Base-by-base conservation (phyloP, 495 filamentous ascomycete species). In the Margaritispora aquatica region DNA sequence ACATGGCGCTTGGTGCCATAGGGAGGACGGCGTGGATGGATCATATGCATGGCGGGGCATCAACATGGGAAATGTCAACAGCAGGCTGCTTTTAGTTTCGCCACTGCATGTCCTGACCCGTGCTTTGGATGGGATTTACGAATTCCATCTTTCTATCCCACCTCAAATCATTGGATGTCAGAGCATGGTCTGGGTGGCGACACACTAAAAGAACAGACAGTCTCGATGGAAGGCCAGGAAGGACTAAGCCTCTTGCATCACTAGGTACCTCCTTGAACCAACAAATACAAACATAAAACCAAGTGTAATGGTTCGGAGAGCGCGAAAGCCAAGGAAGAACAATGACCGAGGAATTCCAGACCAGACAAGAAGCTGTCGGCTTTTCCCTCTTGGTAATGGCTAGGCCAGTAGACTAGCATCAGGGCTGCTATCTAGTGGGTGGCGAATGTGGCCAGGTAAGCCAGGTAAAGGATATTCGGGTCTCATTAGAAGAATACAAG, bases 111-210 rank as follows among this genome's bases (percentile, higher is more conserved):
- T 9, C 19, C 19, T 44, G 15, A n/a, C 7, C 17, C 38, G 38
- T 44, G 7, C 38, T 44, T 44, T 8, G 19, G 38, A 52, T 52
- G 48, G 57, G 57, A 52, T 41, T 50, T 59, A 4, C 20, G 49
- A 59, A 59, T 52, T 53, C 57, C 27, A 59, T 58, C 52, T 22
- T n/a, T n/a, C n/a, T n/a, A n/a, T n/a, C n/a, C n/a, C n/a, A n/a
- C n/a, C n/a, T n/a, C n/a, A n/a, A n/a, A n/a, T n/a, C n/a, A n/a
- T n/a, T n/a, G n/a, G n/a, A n/a, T n/a, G n/a, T n/a, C n/a, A n/a
- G n/a, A n/a, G n/a, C n/a, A n/a, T n/a, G n/a, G n/a, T n/a, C n/a
- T n/a, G n/a, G n/a, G n/a, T n/a, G n/a, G n/a, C n/a, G n/a, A n/a
- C n/a, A n/a, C n/a, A n/a, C n/a, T n/a, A n/a, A n/a, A n/a, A n/a